These are phyloP conservation scores for Limtongozyma cylindracea DNA, from an alignment of 805 yeast species.

Conservation along the genomic window DNA sequence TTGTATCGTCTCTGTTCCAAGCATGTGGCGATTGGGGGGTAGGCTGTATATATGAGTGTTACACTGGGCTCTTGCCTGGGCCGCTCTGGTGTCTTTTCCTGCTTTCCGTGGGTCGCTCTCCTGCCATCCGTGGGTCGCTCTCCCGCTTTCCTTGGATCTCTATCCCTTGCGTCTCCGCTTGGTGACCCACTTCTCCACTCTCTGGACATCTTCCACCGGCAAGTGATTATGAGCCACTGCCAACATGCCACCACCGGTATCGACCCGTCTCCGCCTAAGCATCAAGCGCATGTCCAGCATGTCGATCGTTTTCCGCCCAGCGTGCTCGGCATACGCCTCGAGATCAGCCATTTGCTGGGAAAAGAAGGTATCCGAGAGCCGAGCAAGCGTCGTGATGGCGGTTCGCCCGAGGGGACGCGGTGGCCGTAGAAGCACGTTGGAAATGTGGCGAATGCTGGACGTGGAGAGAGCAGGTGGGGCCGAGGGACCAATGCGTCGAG, in stretches of 20 bases:
- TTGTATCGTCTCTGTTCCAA: too few species aligned
- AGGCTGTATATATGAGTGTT: neutral
- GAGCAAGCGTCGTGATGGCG: slow-evolving; percentile 3
- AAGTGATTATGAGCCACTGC: slow-evolving; percentile 9
- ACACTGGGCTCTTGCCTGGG: neutral
- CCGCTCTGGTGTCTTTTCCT: neutral
- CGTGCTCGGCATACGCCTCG: slow-evolving; percentile 11
- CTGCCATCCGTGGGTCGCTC: neutral
- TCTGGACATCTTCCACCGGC: slow-evolving; percentile 11
- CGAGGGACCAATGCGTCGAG: slow-evolving; percentile 2
- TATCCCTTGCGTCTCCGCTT: neutral
- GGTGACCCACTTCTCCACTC: slow-evolving; percentile 5
- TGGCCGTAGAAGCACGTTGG: neutral
- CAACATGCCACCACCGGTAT: slow-evolving; percentile 5
- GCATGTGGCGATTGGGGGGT: neutral
- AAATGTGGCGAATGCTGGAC: too few species aligned
- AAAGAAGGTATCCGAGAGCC: slow-evolving; percentile 10
- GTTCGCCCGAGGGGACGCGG: slow-evolving; percentile 1
- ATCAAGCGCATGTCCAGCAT: slow-evolving; percentile 11
- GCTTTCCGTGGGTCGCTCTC: neutral
- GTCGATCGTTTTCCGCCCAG: slow-evolving; percentile 6
- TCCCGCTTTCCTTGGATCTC: neutral
- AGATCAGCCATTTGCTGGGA: slow-evolving; percentile 8
- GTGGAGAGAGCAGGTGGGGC: too few species aligned
- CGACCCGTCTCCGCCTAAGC: slow-evolving; percentile 6